These are phyloP conservation scores for Scalesia atractyloides DNA, from an alignment of 129 eudicot species.

Conservation along the genomic window DNA sequence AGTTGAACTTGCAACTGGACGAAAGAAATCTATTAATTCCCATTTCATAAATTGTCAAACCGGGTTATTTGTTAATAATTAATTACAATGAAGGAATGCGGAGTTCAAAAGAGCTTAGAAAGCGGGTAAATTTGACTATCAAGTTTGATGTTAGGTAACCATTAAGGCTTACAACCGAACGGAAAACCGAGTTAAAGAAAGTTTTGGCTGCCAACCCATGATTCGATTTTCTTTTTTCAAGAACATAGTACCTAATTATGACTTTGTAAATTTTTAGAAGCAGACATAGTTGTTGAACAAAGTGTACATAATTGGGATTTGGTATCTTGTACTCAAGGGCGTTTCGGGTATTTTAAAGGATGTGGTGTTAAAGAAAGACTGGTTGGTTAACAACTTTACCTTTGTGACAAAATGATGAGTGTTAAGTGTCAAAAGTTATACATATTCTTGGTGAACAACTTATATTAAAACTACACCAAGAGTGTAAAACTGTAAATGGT, in stretches of 20 bases:
- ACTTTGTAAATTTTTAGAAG: background rate
- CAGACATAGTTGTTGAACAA: constrained; percentile 16
- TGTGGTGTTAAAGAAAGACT: background rate
- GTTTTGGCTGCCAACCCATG: constrained; percentile 42
- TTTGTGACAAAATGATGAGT: constrained; percentile 6
- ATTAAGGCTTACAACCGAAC: constrained; percentile 41
- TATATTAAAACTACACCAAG: constrained; percentile 22
- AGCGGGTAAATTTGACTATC: constrained; percentile 47
- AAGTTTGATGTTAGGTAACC: constrained; percentile 60
- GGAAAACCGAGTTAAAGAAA: constrained; percentile 47
- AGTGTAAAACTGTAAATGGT: background rate
- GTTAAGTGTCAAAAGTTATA: constrained; percentile 1
- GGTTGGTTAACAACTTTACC: constrained; percentile 19
- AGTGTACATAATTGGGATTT: background rate
- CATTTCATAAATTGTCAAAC: too few species aligned
- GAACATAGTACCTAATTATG: constrained; percentile 1
- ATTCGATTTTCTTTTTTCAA: constrained; percentile 5
- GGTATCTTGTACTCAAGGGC: background rate
- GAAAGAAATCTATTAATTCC: too few species aligned
- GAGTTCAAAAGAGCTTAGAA: constrained; percentile 52
- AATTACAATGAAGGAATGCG: constrained; percentile 35
- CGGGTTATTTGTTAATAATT: constrained; percentile 30
- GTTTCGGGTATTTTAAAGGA: background rate
- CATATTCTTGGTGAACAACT: constrained; percentile 24
- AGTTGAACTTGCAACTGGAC: too few species aligned